Base-by-base conservation (phyloP, 345 rosid species). In the Gossypium arboreum region DNA sequence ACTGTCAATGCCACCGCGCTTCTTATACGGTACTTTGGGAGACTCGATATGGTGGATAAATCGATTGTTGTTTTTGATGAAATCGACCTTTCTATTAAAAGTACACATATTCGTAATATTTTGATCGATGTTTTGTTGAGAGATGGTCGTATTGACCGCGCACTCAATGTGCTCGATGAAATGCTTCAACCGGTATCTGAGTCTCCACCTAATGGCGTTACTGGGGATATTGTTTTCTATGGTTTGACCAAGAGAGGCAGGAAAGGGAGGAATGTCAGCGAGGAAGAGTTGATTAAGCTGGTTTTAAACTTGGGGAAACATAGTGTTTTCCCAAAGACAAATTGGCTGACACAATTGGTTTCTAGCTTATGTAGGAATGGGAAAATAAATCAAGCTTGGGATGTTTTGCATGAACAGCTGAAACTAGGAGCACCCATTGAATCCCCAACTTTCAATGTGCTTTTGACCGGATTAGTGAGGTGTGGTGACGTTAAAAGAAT, bases 131-230 rank as follows among this genome's bases (percentile, higher is more conserved):
- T 62, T 20, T 16, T 87, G 22, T 3, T 89, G 7, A 72, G 80
- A 41, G 78, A 58, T 41, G 88, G 88, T 20, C 83, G 86, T 41
- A 73, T 74, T 8, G 86, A 80, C n/a, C 73, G 83, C 76, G 98
- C 94, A 3, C 77, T 90, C 67, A 87, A 91, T 77, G 81, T 91
- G 93, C 88, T 95, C 86, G 96, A 89, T 63, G 96, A 88, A 93
- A 95, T 95, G 99, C 88, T 89, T 62, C 78, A 80, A 0, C 76
- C 44, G 27, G 82, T 65, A 6, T 79, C 88, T 0, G 74, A 76
- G 57, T 84, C 52, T 69, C 84, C 72, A 16, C 92, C 94, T 1
- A 72, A 89, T 76, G 81, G 78, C 48, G 55, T 63, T 61, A 89
- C 91, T 3, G 90, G 82, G 20, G 83, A 80, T 73, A 79, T 85